phyloP scores from a whole-genome alignment of 257 asterid genomes.

The Ilex asprella region DNA sequence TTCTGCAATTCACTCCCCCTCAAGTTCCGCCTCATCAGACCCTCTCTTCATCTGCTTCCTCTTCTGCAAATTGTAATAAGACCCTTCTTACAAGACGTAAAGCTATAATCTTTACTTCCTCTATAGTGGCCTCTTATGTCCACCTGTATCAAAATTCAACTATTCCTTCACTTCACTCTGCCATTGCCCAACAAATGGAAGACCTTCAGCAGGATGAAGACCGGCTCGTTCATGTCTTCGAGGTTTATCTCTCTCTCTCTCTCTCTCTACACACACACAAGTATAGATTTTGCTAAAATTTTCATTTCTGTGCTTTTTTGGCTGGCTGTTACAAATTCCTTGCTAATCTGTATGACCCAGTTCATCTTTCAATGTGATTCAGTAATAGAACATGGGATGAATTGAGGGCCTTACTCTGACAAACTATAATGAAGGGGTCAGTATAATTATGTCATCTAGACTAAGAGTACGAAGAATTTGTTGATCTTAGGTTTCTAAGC shows the following conservation, averaged over 20 bases:
- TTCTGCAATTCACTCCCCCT: conserved; percentile 17
- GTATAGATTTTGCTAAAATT: no score
- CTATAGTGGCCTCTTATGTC: conserved; percentile 38
- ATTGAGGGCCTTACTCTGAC: neutral
- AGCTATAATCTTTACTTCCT: conserved; percentile 43
- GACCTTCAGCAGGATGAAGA: conserved; percentile 48
- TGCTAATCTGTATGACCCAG: neutral
- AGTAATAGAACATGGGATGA: neutral
- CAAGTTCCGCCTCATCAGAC: conserved; percentile 20
- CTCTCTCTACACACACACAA: neutral
- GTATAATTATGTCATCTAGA: no score
- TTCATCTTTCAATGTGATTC: neutral
- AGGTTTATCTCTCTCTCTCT: conserved; percentile 28
- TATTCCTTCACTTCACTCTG: conserved; percentile 26
- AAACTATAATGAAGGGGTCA: neutral
- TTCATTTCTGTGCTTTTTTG: no score
- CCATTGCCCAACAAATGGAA: conserved; percentile 44
- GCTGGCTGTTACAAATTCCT: neutral
- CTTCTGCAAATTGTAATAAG: conserved; percentile 18
- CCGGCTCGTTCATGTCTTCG: conserved; percentile 52
- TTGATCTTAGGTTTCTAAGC: no score
- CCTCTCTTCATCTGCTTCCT: conserved; percentile 4
- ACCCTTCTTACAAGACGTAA: conserved; percentile 37
- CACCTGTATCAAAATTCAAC: conserved; percentile 17
- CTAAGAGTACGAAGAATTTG: no score